Conservation (phyloP, 148 eudicot genomes). For the Chenopodium suecicum region DNA sequence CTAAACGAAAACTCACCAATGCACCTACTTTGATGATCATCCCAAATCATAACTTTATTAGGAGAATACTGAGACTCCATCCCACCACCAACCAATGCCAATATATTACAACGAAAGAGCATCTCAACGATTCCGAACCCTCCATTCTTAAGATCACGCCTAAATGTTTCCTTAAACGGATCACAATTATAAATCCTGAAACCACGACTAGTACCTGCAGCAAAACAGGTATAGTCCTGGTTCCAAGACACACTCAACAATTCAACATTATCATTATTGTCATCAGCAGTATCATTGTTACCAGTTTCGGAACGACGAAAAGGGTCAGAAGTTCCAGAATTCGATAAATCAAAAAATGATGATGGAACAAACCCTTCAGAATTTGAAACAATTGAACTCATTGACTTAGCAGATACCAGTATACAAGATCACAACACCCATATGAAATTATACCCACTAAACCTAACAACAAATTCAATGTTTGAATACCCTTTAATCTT, state of each 20-base stretch:
- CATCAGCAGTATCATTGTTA: slow-evolving; percentile 30
- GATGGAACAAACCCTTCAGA: slow-evolving; percentile 49
- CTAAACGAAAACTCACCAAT: slow-evolving; percentile 89
- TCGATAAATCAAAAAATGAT: slow-evolving; percentile 37
- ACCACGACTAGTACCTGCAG: slow-evolving; percentile 86
- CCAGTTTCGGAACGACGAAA: slow-evolving; percentile 42
- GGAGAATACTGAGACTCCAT: slow-evolving; percentile 78
- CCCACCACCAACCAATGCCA: slow-evolving; percentile 92
- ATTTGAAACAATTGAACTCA: slow-evolving; percentile 59
- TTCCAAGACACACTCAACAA: slow-evolving; percentile 83
- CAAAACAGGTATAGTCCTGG: slow-evolving; percentile 93
- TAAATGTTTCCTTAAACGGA: slow-evolving; percentile 86
- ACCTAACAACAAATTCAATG: slow-evolving; percentile 6
- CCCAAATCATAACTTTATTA: slow-evolving; percentile 89
- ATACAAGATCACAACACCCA: slow-evolving; percentile 28
- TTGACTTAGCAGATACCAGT: slow-evolving; percentile 34
- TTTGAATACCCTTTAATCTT: background rate
- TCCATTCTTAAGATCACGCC: slow-evolving; percentile 85
- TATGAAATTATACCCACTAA: slow-evolving; percentile 13
- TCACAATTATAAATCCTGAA: slow-evolving; percentile 91
- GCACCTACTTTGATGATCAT: slow-evolving; percentile 88
- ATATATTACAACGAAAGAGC: slow-evolving; percentile 83
- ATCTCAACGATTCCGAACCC: slow-evolving; percentile 94
- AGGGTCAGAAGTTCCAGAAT: slow-evolving; percentile 37
- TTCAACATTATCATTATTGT: slow-evolving; percentile 47